Evolutionary conservation across 1,284 basidiomycete species (phyloP).

Genomic region (Boletellus deceptivus): DNA sequence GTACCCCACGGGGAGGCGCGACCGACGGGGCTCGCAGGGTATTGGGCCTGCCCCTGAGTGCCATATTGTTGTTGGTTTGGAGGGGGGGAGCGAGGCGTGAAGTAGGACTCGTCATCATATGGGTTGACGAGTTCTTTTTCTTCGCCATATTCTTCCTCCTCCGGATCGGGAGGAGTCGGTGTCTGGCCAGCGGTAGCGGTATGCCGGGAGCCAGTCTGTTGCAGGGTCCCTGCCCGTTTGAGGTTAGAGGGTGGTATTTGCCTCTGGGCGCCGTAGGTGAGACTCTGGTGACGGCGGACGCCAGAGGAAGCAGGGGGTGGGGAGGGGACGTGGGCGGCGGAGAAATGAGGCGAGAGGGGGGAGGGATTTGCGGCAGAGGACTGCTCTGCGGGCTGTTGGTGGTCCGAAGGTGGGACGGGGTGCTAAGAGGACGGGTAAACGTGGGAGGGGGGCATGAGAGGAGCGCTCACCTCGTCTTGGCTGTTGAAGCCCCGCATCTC

Average conservation of each 20-base stretch:
- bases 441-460: neutral
- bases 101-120: conserved; percentile 62
- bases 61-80: conserved; percentile 31
- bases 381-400: conserved; percentile 53
- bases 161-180: conserved; percentile 45
- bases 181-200: conserved; percentile 37
- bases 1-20: conserved; percentile 66
- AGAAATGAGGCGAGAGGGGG: conserved; percentile 62
- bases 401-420: conserved; percentile 35
- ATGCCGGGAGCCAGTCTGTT: conserved; percentile 42
- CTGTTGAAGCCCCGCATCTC: conserved; percentile 55
- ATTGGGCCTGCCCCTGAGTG: conserved; percentile 37
- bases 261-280: conserved; percentile 64
- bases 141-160: conserved; percentile 56
- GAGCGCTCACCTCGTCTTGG: conserved; percentile 57
- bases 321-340: conserved; percentile 53
- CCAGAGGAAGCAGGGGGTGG: conserved; percentile 65
- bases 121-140: conserved; percentile 49
- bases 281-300: conserved; percentile 74
- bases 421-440: conserved; percentile 22
- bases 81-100: conserved; percentile 29
- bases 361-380: conserved; percentile 43
- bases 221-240: conserved; percentile 73
- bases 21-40: conserved; percentile 60
- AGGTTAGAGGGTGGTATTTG: conserved; percentile 49